phyloP scores from a whole-genome alignment of 2,329 filamentous ascomycete genomes.

The Talaromyces sp. region DNA sequence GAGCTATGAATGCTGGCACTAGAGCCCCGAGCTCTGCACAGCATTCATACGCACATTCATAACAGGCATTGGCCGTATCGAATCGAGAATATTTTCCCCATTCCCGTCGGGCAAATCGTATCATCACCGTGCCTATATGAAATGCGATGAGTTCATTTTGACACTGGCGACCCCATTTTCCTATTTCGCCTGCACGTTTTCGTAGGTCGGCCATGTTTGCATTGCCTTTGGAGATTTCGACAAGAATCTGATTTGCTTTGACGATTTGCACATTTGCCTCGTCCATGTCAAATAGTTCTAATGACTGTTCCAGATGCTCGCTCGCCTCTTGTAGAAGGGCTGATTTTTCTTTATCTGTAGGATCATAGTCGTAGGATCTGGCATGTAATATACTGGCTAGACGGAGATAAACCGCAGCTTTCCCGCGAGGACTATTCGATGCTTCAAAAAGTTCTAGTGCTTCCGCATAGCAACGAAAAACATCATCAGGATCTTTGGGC shows the following conservation, averaged over 20 bases:
- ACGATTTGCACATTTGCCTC: slow-evolving; percentile 25
- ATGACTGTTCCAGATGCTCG: slow-evolving; percentile 20
- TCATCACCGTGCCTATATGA: slow-evolving; percentile 23
- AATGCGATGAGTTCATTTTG: slow-evolving; percentile 25
- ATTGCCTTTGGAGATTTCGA: slow-evolving; percentile 23
- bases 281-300: slow-evolving; percentile 24
- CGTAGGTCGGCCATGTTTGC: slow-evolving; percentile 12
- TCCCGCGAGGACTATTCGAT: slow-evolving; percentile 23
- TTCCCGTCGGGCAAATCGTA: slow-evolving; percentile 25
- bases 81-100: slow-evolving; percentile 26
- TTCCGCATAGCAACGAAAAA: slow-evolving; percentile 21
- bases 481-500: slow-evolving; percentile 21
- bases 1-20: slow-evolving; percentile 24
- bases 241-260: slow-evolving; percentile 25
- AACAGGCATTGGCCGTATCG: slow-evolving; percentile 23
- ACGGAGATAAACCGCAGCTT: slow-evolving; percentile 26
- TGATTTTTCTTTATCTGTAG: neutral
- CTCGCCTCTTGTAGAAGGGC: slow-evolving; percentile 4
- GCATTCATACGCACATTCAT: slow-evolving; percentile 27
- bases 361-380: slow-evolving; percentile 13
- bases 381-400: slow-evolving; percentile 27
- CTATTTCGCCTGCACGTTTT: slow-evolving; percentile 22
- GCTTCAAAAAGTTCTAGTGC: slow-evolving; percentile 22
- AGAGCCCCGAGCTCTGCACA: slow-evolving; percentile 20
- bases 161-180: slow-evolving; percentile 23